Percentiles rank a stretch among this genome's conserved stretches.
Conservation (phyloP, 2,329 filamentous ascomycete genomes). For the Davidsoniella virescens region DNA sequence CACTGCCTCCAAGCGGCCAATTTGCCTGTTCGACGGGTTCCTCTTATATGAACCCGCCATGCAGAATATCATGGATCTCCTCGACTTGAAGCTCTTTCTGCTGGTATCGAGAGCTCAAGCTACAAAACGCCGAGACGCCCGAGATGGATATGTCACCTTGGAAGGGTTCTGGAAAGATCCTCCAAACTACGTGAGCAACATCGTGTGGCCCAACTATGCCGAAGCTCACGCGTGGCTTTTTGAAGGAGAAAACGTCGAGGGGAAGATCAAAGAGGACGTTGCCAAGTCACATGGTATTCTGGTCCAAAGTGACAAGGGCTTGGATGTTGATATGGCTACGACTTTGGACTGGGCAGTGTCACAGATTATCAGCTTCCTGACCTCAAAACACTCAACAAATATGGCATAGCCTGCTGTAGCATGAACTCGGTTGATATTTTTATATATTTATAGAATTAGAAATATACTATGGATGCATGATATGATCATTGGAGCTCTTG, state of each 20-base stretch:
- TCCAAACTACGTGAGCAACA: conserved; percentile 78
- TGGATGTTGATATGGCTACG: conserved; percentile 42
- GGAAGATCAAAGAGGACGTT: conserved; percentile 30
- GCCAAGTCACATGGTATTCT: conserved; percentile 29
- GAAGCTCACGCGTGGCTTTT: conserved; percentile 71
- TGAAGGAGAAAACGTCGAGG: conserved; percentile 48
- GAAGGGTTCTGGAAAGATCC: conserved; percentile 95
- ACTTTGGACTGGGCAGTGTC: conserved; percentile 55
- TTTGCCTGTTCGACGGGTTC: conserved; percentile 79
- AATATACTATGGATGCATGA: too few relatives aligned
- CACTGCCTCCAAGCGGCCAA: conserved; percentile 19
- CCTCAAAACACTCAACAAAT: too few relatives aligned
- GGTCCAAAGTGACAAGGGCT: conserved; percentile 29
- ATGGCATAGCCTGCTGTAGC: too few relatives aligned
- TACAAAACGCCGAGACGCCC: conserved; percentile 47
- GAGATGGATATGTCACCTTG: conserved; percentile 62
- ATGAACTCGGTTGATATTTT: too few relatives aligned
- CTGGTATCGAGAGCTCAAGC: conserved; percentile 49
- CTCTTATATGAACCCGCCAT: conserved; percentile 53
- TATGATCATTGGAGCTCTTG: too few relatives aligned
- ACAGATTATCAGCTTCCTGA: conserved; percentile 28
- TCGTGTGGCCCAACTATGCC: conserved; percentile 94
- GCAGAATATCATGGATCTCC: conserved; percentile 37
- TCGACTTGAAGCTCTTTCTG: conserved; percentile 69
- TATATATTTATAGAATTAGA: too few relatives aligned